Evolutionary conservation across 2,329 filamentous ascomycete species (phyloP).

Genomic region (Aspergillus ustus): DNA sequence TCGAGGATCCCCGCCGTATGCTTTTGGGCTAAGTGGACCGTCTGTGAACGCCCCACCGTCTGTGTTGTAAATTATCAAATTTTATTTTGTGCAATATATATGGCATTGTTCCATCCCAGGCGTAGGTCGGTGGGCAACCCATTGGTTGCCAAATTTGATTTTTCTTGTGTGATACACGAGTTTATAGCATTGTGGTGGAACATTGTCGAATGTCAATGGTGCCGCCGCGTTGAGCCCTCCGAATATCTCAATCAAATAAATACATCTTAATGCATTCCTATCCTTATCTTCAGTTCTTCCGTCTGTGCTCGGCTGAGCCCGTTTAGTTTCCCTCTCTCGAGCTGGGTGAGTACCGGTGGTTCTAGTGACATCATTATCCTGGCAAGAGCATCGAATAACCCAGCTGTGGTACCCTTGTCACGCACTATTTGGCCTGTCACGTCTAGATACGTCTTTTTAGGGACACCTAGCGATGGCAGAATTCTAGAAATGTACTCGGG

Average conservation of each 20-base stretch:
- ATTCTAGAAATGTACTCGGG: background rate
- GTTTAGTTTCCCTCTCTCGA: conserved; percentile 54
- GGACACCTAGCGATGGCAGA: background rate
- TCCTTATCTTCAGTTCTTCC: conserved; percentile 35
- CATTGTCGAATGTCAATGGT: background rate
- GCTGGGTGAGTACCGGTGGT: conserved; percentile 56
- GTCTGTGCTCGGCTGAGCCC: conserved; percentile 46
- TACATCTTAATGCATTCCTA: conserved; percentile 22
- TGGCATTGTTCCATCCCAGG: background rate
- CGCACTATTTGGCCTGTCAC: conserved; percentile 33
- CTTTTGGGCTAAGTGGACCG: conserved; percentile 59
- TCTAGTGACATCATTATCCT: conserved; percentile 49
- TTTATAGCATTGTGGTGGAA: background rate
- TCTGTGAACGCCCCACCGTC: background rate
- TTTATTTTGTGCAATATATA: conserved; percentile 17
- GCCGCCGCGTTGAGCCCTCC: background rate
- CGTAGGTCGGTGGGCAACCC: background rate
- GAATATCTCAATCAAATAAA: background rate
- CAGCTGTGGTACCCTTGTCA: conserved; percentile 44
- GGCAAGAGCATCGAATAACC: conserved; percentile 48
- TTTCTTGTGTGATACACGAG: background rate
- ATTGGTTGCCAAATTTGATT: background rate
- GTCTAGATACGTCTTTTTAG: conserved; percentile 32
- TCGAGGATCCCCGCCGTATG: conserved; percentile 94
- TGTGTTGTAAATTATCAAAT: conserved; percentile 35